Base-by-base conservation (phyloP, 164 flowering plant genomes). In the Macadamia tetraphylla region DNA sequence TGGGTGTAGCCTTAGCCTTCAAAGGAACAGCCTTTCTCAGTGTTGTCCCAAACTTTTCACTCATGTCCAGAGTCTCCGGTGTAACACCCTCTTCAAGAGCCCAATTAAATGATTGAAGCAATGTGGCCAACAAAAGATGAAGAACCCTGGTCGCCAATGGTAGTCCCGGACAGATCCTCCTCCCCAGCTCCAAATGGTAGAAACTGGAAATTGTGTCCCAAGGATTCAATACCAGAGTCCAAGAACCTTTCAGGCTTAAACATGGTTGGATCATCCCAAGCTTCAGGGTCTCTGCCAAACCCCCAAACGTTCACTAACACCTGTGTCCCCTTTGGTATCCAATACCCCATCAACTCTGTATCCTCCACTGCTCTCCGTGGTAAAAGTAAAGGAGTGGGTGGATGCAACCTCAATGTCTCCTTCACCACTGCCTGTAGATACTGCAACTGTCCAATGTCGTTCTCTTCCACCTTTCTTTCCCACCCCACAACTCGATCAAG, bases 171-270 rank as follows among this genome's bases (percentile, higher is more conserved):
- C 77, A 74, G 8, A 70, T 70, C 46, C 77, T 55, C 51, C 77
- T 4, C 4, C 46, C 46, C n/a, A 43, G 46, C 46, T 9, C 46
- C 46, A 43, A 43, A 43, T 43, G 46, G 77, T 30, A 66, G 53
- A 7, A 74, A 60, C 77, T 67, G 70, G 46, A 65, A 74, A 43
- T 74, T 23, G 3, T 65, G 72, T 7, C 73, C 73, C 6, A 55
- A 70, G 30, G 43, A 70, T 17, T 74, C 77, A 9, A 70, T 29
- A 46, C 70, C 62, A 3, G 77, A 69, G 6, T 70, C 70, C 9
- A 74, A 9, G 46, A 74, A 74, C 62, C 77, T 70, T 10, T 74
- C 67, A 0, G 73, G 73, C 23, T 62, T 46, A 65, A 74, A 74
- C 12, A 3, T 2, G 23, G 62, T 40, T 3, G 73, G 30, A 66